Conservation (phyloP, 805 yeast species). For the Suhomyces xylopsoci region DNA sequence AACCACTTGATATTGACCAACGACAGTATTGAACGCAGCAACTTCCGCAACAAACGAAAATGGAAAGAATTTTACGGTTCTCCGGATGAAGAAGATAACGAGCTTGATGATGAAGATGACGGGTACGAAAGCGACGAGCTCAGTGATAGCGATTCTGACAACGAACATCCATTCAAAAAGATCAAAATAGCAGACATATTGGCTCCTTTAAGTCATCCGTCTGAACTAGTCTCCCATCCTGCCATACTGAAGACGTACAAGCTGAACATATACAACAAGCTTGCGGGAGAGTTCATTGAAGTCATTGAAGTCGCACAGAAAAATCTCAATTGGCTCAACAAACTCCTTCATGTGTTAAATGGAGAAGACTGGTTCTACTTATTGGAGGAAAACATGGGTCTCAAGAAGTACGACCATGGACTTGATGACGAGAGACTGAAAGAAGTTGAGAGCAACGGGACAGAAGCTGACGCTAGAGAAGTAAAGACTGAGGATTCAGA, state of each 20-base stretch:
- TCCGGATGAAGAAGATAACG: slow-evolving; percentile 3
- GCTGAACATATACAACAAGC: slow-evolving; percentile 43
- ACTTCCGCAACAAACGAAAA: slow-evolving; percentile 30
- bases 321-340: slow-evolving; percentile 66
- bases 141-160: slow-evolving; percentile 11
- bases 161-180: slow-evolving; percentile 26
- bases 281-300: slow-evolving; percentile 73
- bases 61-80: slow-evolving; percentile 30
- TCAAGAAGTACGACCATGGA: slow-evolving; percentile 70
- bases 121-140: slow-evolving; percentile 10
- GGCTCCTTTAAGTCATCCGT: slow-evolving; percentile 76
- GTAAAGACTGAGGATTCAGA: slow-evolving; percentile 48
- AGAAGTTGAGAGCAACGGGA: background rate
- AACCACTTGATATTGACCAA: slow-evolving; percentile 37
- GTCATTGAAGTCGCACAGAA: slow-evolving; percentile 79
- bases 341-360: slow-evolving; percentile 70
- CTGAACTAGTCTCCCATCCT: slow-evolving; percentile 71
- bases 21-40: slow-evolving; percentile 28
- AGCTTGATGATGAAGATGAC: slow-evolving; percentile 9
- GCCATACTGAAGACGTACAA: slow-evolving; percentile 66
- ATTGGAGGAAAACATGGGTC: slow-evolving; percentile 59
- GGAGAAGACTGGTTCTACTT: slow-evolving; percentile 82
- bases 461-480: slow-evolving; percentile 6
- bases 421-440: slow-evolving; percentile 25
- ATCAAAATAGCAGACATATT: slow-evolving; percentile 47